Evolutionary conservation across 1,284 basidiomycete species (phyloP), one percentile per base, ranked within the genome.

Genomic region (Heterobasidion annosum): DNA sequence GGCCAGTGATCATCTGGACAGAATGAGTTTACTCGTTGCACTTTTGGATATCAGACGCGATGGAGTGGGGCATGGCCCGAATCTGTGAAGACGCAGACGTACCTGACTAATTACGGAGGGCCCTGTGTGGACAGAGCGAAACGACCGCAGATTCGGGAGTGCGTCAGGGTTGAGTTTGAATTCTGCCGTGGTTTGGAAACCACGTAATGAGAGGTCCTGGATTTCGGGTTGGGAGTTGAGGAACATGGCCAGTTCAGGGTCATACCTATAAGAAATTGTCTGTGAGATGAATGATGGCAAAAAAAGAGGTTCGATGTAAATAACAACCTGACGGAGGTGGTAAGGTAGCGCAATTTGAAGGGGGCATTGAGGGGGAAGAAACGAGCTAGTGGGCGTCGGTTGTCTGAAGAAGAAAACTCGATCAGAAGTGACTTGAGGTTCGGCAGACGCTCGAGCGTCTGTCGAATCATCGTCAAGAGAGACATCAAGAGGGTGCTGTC

Each of bases 121-220:
- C 1, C 75, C 72, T 2, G 77, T 72, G 56, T 80, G 76, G 1
- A 82, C 74, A n/a, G 75, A 77, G 51, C 80, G 78, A 55, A 85
- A 76, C 43, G 71, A 67, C 5, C 58, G 59, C 34, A 85, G 69
- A 9, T 62, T 67, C 1, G 82, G 81, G 42, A 85, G 72, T 0
- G 79, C 73, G 1, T 56, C 59, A 0, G 68, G 62, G 0, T 67
- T 59, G 34, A 84, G 68, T 1, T 63, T 52, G 57, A 79, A 77
- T 6, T 65, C 58, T 33, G 61, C 57, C 37, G 59, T 63, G 19
- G 60, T 62, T 50, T 65, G 63, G 58, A 74, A 73, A 0, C 81
- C 81, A 25, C 79, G 71, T 16, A 84, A 70, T 8, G 75, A 77
- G 53, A 85, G 71, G 35, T 83, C 77, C 40, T 63, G 63, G 57